Conservation (phyloP, 2,329 filamentous ascomycete species). For the Neofusicoccum kwambonambiense region DNA sequence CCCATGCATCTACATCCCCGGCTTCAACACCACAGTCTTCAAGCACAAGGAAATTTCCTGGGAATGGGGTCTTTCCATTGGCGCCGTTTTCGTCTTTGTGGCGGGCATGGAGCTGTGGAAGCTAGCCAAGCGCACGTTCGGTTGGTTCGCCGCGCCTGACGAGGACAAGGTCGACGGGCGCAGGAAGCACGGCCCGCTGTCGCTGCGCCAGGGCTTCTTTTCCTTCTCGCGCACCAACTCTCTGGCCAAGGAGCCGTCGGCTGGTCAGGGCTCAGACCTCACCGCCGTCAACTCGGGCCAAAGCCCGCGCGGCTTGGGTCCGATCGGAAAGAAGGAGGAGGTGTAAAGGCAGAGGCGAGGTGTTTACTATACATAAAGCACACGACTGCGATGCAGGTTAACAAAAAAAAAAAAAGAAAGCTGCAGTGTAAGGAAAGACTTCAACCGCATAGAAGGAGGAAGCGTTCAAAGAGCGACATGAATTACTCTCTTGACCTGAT, state of each 20-base stretch:
- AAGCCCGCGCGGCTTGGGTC: not conserved
- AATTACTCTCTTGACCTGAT: too few relatives aligned
- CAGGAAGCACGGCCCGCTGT: slow-evolving; percentile 8
- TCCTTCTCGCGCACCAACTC: slow-evolving; percentile 23
- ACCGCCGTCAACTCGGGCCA: slow-evolving; percentile 4
- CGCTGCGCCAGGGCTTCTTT: slow-evolving; percentile 24
- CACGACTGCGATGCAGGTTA: too few relatives aligned
- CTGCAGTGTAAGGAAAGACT: not conserved
- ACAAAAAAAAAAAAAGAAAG: too few relatives aligned
- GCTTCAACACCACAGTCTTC: slow-evolving; percentile 27
- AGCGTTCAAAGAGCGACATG: too few relatives aligned
- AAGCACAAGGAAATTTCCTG: slow-evolving; percentile 26
- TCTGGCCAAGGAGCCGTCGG: slow-evolving; percentile 11
- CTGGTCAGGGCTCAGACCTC: not conserved
- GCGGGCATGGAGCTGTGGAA: slow-evolving; percentile 27
- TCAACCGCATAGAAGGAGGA: not conserved
- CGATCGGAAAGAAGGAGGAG: slow-evolving; percentile 1
- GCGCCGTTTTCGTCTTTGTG: slow-evolving; percentile 24
- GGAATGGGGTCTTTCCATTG: slow-evolving; percentile 25
- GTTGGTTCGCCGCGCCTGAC: slow-evolving; percentile 23
- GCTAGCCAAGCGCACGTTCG: slow-evolving; percentile 22
- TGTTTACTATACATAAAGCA: not conserved
- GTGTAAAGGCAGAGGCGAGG: not conserved
- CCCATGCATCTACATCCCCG: slow-evolving; percentile 48
- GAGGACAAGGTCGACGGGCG: slow-evolving; percentile 13